Base-by-base conservation (phyloP, 495 filamentous ascomycete genomes). In the Bombardia bombarda region DNA sequence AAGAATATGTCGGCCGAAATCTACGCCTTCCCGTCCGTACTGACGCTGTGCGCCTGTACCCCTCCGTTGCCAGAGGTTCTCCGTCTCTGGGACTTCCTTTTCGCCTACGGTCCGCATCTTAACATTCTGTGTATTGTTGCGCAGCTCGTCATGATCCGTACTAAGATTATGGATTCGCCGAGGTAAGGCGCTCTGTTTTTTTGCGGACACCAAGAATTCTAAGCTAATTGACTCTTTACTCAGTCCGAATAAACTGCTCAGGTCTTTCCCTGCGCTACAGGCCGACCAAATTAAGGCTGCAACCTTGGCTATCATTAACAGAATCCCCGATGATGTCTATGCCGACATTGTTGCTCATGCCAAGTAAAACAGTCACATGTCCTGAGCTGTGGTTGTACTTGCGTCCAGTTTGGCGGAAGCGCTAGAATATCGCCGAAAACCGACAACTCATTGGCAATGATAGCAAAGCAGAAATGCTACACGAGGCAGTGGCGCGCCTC, bases 111-210 rank as follows among this genome's bases (percentile, higher is more conserved):
- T 0, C 75, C 87, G 25, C 93, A 97, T 63, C 57, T 97, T 35
- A 99, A 99, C 52, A 86, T 99, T 38, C 58, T 99, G 8, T 97
- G 93, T 55, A 95, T 99, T 49, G 93, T 97, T 19, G 88, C 89
- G n/a, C 92, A 99, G 63, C 67, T 99, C 37, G 77, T 94, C 31
- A 75, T 92, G 47, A 87, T 95, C 65, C 71, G 89, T 39, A 87
- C 93, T 40, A 78, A 81, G 34, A 79, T 99, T 41, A 65, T 97
- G 47, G 75, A 74, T 28, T 90, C 82, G 49, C 73, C 81, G 32
- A 97, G 86, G 92, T 95, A 70, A 50, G 70, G 21, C 26, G 26
- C 9, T 21, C 12, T 35, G 12, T 43, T 2, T 1, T 7, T 22
- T n/a, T 17, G 20, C 5, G n/a, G 7, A 23, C 6, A 7, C 7